phyloP scores from a whole-genome alignment of 768 basidiomycete species.

The Hygrophoropsis aurantiaca region DNA sequence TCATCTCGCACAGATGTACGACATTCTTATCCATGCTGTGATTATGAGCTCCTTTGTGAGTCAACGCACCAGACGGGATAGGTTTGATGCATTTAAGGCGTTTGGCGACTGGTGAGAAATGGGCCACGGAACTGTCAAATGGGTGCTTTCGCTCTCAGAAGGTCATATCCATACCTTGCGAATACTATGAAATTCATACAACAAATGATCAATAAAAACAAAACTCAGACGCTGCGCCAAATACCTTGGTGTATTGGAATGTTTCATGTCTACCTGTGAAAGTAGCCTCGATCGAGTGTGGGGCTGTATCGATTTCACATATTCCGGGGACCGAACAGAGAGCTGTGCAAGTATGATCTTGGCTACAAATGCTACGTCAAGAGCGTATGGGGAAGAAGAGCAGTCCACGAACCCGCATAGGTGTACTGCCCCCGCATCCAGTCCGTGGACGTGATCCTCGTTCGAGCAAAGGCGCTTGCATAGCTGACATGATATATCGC shows the following conservation, averaged over 20 bases:
- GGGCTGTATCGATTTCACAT: slow-evolving; percentile 59
- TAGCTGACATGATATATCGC: slow-evolving; percentile 53
- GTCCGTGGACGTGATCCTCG: slow-evolving; percentile 54
- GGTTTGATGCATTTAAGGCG: slow-evolving; percentile 49
- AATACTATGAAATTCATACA: slow-evolving; percentile 38
- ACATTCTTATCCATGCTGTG: slow-evolving; percentile 43
- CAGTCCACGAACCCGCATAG: slow-evolving; percentile 52
- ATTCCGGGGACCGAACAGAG: slow-evolving; percentile 47
- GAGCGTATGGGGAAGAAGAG: background rate
- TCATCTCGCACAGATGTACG: slow-evolving; percentile 54
- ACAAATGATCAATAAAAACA: too few species aligned
- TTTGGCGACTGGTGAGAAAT: slow-evolving; percentile 38
- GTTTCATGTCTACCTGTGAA: slow-evolving; percentile 60
- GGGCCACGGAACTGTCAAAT: background rate
- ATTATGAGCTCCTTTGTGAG: slow-evolving; percentile 47
- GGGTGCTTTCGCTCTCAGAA: too few species aligned
- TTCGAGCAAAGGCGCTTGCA: slow-evolving; percentile 54
- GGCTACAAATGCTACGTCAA: slow-evolving; percentile 28
- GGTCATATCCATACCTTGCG: slow-evolving; percentile 41
- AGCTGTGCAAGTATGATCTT: slow-evolving; percentile 48
- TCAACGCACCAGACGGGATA: slow-evolving; percentile 40
- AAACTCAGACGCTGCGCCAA: background rate
- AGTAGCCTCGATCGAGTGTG: slow-evolving; percentile 60
- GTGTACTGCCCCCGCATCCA: slow-evolving; percentile 40
- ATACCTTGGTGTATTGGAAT: slow-evolving; percentile 65